Percentiles rank a stretch among this genome's conserved stretches.
These are phyloP conservation scores for Phytophthora aleatoria DNA, from an alignment of 352 stramenopile species.

Conservation along the genomic window DNA sequence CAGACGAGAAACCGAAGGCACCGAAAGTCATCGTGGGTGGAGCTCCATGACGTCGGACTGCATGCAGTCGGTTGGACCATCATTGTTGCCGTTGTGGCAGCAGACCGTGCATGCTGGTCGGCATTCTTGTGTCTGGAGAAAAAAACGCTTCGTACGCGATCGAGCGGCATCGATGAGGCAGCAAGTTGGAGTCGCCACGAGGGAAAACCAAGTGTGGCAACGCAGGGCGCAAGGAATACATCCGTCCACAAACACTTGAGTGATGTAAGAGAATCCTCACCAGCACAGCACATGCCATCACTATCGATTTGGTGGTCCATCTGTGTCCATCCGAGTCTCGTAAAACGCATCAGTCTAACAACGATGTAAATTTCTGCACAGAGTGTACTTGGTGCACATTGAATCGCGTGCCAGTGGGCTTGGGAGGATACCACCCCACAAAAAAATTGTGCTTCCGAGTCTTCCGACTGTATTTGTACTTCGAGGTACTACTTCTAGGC, in stretches of 20 bases:
- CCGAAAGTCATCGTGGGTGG: conserved; percentile 36
- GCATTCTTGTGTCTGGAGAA: conserved; percentile 16
- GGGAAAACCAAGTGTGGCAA: conserved; percentile 18
- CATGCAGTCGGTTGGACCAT: not conserved
- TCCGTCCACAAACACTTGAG: not conserved
- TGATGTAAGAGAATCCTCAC: conserved; percentile 8
- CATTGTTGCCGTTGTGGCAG: conserved; percentile 4
- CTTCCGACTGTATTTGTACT: too few species aligned
- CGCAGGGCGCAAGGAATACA: not conserved
- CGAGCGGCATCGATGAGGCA: conserved; percentile 22
- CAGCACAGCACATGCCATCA: not conserved
- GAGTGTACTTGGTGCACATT: too few species aligned
- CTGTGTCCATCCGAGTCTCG: conserved; percentile 4
- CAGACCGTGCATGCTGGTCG: not conserved
- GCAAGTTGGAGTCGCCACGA: conserved; percentile 2
- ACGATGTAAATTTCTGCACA: too few species aligned
- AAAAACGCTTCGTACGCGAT: conserved; percentile 20
- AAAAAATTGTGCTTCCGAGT: too few species aligned
- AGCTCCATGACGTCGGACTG: conserved; percentile 28
- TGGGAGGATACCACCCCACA: too few species aligned
- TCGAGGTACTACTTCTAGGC: too few species aligned
- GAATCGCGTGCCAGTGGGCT: too few species aligned
- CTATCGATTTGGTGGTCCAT: not conserved
- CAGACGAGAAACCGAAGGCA: conserved; percentile 60
- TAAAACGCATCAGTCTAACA: not conserved